Evolutionary conservation across 2,329 filamentous ascomycete genomes (phyloP).

Genomic region (Arthroderma sp.): DNA sequence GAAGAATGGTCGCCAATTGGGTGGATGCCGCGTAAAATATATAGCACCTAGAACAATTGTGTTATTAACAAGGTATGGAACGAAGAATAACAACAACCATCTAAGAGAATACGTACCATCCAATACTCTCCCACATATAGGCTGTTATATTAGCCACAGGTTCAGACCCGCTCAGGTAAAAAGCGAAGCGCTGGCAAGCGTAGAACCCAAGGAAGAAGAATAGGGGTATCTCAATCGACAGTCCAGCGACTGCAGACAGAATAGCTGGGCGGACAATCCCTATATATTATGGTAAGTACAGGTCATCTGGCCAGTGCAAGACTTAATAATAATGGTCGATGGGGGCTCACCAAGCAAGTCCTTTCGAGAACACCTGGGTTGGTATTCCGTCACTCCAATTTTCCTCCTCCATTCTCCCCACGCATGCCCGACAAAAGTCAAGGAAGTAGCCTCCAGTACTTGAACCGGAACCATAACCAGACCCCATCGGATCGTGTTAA

Average conservation of each 20-base stretch:
- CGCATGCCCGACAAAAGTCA: slow-evolving; percentile 52
- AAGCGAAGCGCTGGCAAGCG: slow-evolving; percentile 48
- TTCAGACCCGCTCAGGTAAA: slow-evolving; percentile 45
- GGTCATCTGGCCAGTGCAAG: neutral
- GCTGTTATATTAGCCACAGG: slow-evolving; percentile 47
- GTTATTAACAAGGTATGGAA: neutral
- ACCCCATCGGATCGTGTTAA: slow-evolving; percentile 62
- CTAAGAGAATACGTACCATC: slow-evolving; percentile 28
- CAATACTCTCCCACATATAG: slow-evolving; percentile 52
- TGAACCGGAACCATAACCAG: slow-evolving; percentile 61
- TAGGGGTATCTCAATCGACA: slow-evolving; percentile 48
- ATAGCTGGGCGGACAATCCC: slow-evolving; percentile 42
- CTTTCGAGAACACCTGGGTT: slow-evolving; percentile 18
- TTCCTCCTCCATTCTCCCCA: slow-evolving; percentile 44
- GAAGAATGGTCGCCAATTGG: slow-evolving; percentile 50
- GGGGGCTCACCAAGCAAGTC: slow-evolving; percentile 21
- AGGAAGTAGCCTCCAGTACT: slow-evolving; percentile 50
- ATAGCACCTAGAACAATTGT: slow-evolving; percentile 41
- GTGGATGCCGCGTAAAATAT: slow-evolving; percentile 54
- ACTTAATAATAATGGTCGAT: neutral
- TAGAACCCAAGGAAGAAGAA: slow-evolving; percentile 49
- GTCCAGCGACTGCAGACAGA: slow-evolving; percentile 38
- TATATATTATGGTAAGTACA: slow-evolving; percentile 5
- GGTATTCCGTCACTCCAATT: slow-evolving; percentile 18
- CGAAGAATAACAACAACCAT: neutral